Conservation (phyloP, 1,284 basidiomycete genomes). For the Hemileia vastatrix region DNA sequence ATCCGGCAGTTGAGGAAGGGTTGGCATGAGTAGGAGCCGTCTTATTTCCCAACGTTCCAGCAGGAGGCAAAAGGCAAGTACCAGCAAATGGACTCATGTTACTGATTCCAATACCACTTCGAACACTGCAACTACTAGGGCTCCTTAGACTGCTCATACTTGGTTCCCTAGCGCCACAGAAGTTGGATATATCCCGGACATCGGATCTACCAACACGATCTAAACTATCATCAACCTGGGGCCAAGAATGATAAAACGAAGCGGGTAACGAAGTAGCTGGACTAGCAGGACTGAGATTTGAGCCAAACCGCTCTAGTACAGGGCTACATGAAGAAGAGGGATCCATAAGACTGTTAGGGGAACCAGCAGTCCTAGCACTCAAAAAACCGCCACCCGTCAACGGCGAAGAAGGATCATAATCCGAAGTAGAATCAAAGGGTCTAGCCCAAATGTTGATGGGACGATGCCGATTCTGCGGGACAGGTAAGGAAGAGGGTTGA, state of each 20-base stretch:
- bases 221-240: conserved; percentile 4
- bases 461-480: not conserved
- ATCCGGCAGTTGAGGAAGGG: no score
- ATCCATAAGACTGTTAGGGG: conserved; percentile 8
- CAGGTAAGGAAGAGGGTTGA: conserved; percentile 3
- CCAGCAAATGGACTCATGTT: conserved; percentile 39
- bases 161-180: conserved; percentile 3
- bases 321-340: not conserved
- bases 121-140: conserved; percentile 12
- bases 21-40: conserved; percentile 18
- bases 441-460: conserved; percentile 19
- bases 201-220: conserved; percentile 11
- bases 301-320: not conserved
- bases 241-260: conserved; percentile 16
- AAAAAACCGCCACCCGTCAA: not conserved
- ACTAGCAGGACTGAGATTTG: not conserved
- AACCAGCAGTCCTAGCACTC: not conserved
- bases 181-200: conserved; percentile 15
- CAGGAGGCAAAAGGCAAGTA: conserved; percentile 25
- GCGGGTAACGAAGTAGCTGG: conserved; percentile 15
- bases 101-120: conserved; percentile 30
- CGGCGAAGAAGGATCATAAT: conserved; percentile 11
- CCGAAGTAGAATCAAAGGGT: conserved; percentile 3
- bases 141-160: conserved; percentile 21
- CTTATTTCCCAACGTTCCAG: not conserved